A percentile compares a stretch with the other conserved stretches of the same genome.
phyloP scores from a whole-genome alignment of 306 rosid species.

The Styphnolobium japonicum region DNA sequence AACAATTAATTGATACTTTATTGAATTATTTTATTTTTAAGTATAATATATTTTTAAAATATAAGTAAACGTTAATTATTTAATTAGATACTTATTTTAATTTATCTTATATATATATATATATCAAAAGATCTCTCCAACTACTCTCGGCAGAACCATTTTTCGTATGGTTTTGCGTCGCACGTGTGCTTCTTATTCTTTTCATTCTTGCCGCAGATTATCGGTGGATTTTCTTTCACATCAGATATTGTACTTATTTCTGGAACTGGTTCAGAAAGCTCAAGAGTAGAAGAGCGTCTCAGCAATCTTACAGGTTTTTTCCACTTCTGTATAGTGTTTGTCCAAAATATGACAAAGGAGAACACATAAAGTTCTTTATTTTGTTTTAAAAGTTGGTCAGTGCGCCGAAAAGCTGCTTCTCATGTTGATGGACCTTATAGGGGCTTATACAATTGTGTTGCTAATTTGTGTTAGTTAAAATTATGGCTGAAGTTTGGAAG shows the following conservation, averaged over 20 bases:
- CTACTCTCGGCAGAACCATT: conserved; percentile 10
- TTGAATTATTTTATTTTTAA: too few relatives aligned
- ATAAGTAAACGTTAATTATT: too few relatives aligned
- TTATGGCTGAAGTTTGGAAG: conserved; percentile 25
- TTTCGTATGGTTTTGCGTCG: conserved; percentile 15
- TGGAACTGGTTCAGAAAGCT: conserved; percentile 53
- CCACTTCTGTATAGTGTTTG: neutral
- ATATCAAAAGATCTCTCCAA: too few relatives aligned
- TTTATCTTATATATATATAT: too few relatives aligned
- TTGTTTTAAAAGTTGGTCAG: conserved; percentile 18
- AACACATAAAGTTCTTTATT: neutral
- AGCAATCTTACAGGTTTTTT: conserved; percentile 73
- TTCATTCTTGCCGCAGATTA: conserved; percentile 54
- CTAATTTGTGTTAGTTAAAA: neutral
- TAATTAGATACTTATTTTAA: too few relatives aligned
- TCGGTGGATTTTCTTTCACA: conserved; percentile 74
- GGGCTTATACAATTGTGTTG: conserved; percentile 11
- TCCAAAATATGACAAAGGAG: conserved; percentile 4
- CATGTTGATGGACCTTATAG: conserved; percentile 10
- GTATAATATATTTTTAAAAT: too few relatives aligned
- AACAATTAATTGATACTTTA: too few relatives aligned
- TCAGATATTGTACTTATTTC: conserved; percentile 74
- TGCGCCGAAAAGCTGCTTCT: conserved; percentile 23
- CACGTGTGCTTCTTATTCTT: neutral
- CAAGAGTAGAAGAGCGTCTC: conserved; percentile 66